These are phyloP conservation scores for Chlamydomonas sphaeroides DNA, from an alignment of 139 green algal species.

Conservation along the genomic window DNA sequence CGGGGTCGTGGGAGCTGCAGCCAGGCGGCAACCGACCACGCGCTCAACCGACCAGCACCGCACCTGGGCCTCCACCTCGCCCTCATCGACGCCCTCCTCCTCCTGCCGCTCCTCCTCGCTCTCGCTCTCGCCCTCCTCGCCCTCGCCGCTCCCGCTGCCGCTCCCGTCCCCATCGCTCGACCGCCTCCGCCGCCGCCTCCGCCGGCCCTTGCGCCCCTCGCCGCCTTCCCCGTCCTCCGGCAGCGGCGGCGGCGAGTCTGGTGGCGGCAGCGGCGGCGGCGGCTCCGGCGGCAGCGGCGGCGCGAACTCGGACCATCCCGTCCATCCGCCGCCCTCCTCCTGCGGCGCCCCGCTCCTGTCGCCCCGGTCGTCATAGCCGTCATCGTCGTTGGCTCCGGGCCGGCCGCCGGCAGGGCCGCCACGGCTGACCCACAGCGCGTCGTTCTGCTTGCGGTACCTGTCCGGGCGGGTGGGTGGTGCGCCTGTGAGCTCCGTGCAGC, in stretches of 20 bases:
- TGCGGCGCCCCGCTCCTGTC: slow-evolving; percentile 10
- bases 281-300: slow-evolving; percentile 5
- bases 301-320: slow-evolving; percentile 56
- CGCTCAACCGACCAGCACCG: too few species aligned
- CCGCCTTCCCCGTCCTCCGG: neutral
- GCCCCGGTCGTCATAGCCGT: neutral
- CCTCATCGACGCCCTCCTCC: too few species aligned
- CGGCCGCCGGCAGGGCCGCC: neutral
- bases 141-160: too few species aligned
- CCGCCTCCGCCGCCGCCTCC: neutral
- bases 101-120: slow-evolving; percentile 33
- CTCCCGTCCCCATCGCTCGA: neutral
- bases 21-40: too few species aligned
- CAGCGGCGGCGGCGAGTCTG: neutral
- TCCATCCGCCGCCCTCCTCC: slow-evolving; percentile 43
- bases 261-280: neutral
- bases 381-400: neutral
- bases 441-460: slow-evolving; percentile 32
- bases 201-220: neutral
- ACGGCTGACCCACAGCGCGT: slow-evolving; percentile 16
- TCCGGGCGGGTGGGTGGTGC: too few species aligned
- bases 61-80: too few species aligned
- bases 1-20: too few species aligned
- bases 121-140: slow-evolving; percentile 8
- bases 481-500: too few species aligned